Evolutionary conservation across 495 filamentous ascomycete species (phyloP).

Genomic region (Penicillium longicatenatum): DNA sequence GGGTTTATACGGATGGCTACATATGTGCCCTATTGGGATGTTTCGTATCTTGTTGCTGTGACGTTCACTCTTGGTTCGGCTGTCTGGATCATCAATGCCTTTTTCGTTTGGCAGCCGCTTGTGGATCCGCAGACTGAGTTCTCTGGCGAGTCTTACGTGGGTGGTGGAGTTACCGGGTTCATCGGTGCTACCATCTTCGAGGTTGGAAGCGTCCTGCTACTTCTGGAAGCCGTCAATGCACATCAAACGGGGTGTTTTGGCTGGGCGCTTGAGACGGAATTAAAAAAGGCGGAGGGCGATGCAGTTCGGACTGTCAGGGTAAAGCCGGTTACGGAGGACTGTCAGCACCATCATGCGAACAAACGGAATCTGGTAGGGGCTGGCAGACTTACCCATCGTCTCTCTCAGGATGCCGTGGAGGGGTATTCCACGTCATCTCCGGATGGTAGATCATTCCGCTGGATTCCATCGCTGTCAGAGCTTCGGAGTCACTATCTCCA

Average conservation of each 20-base stretch:
- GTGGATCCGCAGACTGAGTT: conserved; percentile 57
- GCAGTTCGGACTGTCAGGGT: conserved; percentile 13
- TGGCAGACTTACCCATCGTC: conserved; percentile 18
- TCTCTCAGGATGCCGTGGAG: neutral
- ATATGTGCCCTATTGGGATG: conserved; percentile 65
- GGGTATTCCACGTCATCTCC: conserved; percentile 18
- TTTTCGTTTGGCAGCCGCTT: conserved; percentile 66
- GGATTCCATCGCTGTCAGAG: conserved; percentile 61
- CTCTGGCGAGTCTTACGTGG: conserved; percentile 47
- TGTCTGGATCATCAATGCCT: conserved; percentile 69
- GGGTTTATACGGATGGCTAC: conserved; percentile 58
- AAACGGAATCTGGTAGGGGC: conserved; percentile 43
- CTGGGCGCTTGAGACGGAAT: conserved; percentile 61
- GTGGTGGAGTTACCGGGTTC: conserved; percentile 65
- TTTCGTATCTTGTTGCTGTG: conserved; percentile 66
- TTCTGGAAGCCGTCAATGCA: conserved; percentile 71
- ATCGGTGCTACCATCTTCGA: conserved; percentile 73
- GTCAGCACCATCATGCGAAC: conserved; percentile 60
- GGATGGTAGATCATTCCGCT: conserved; percentile 50
- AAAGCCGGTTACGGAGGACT: conserved; percentile 29
- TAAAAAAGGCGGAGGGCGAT: conserved; percentile 34
- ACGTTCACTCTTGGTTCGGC: conserved; percentile 66
- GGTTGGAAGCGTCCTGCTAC: conserved; percentile 62
- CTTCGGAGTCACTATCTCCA: conserved; percentile 63
- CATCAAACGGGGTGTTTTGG: conserved; percentile 69